phyloP scores from a whole-genome alignment of 2,329 filamentous ascomycete genomes.

The Fulvia fulva region DNA sequence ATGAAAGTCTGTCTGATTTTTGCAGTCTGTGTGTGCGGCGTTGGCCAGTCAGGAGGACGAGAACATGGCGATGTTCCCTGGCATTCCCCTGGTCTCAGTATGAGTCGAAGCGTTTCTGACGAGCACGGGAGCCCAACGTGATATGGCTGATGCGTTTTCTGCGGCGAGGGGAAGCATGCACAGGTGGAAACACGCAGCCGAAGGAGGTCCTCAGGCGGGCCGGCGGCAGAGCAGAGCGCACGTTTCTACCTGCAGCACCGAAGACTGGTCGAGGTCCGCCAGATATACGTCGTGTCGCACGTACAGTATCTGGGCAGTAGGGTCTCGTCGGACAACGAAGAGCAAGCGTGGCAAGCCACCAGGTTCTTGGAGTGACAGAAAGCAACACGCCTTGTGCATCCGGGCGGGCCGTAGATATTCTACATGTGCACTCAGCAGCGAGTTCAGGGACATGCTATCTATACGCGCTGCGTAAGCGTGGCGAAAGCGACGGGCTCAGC shows the following conservation, averaged over 20 bases:
- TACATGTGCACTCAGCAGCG: neutral
- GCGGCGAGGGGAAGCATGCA: neutral
- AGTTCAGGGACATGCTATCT: neutral
- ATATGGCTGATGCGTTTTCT: neutral
- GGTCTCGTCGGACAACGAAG: neutral
- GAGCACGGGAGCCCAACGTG: neutral
- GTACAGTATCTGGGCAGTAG: neutral
- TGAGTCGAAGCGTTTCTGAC: neutral
- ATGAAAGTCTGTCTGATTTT: neutral
- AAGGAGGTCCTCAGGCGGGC: too few relatives aligned
- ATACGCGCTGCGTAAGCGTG: neutral
- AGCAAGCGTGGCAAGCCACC: neutral
- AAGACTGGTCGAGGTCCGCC: too few relatives aligned
- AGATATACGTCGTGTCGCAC: too few relatives aligned
- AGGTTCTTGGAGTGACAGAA: neutral
- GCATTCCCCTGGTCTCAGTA: neutral
- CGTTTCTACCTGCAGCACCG: too few relatives aligned
- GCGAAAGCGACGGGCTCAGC: neutral
- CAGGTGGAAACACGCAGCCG: too few relatives aligned
- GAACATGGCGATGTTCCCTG: neutral
- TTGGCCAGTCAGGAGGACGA: neutral
- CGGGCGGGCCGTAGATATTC: neutral
- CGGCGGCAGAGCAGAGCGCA: too few relatives aligned
- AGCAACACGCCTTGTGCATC: neutral
- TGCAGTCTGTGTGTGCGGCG: neutral